phyloP scores from a whole-genome alignment of 371 early-diverging fungal species.

The Polyrhizophydium stewartii region DNA sequence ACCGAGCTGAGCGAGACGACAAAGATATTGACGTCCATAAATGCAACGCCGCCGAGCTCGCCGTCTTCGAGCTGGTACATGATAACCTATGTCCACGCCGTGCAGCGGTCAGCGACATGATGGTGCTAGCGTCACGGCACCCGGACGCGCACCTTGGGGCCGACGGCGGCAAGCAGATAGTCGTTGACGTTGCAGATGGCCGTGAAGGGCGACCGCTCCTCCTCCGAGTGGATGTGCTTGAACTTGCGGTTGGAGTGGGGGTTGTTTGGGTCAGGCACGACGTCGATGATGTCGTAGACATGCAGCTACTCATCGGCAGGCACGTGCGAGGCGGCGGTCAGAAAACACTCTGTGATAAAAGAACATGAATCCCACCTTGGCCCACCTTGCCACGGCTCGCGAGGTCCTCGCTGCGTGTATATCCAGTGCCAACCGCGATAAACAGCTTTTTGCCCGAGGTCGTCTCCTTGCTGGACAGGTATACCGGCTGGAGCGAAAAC shows the following conservation, averaged over 20 bases:
- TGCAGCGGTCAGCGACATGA: background rate
- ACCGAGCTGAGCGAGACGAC: conserved; percentile 77
- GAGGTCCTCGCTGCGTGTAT: conserved; percentile 89
- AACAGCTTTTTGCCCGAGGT: conserved; percentile 81
- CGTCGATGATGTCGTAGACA: conserved; percentile 94
- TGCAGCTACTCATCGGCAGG: conserved; percentile 56
- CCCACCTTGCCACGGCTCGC: conserved; percentile 82
- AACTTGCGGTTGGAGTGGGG: conserved; percentile 94
- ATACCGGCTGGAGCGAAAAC: conserved; percentile 70
- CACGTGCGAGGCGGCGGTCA: background rate
- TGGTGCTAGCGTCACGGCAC: background rate
- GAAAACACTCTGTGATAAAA: too few species aligned
- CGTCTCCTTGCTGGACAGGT: conserved; percentile 84
- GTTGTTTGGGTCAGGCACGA: conserved; percentile 93
- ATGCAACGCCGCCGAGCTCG: conserved; percentile 92
- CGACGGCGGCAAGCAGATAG: conserved; percentile 84
- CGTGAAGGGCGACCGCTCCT: conserved; percentile 94
- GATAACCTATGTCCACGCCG: conserved; percentile 53
- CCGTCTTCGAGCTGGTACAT: conserved; percentile 88
- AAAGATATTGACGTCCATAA: conserved; percentile 92
- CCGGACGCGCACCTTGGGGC: conserved; percentile 65
- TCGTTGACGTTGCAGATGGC: conserved; percentile 84
- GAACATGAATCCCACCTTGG: background rate
- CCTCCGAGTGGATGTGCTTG: conserved; percentile 78
- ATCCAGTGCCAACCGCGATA: conserved; percentile 88